These are phyloP conservation scores for Coemansia sp. DNA, from an alignment of 192 early-diverging fungal genomes.

Conservation along the genomic window DNA sequence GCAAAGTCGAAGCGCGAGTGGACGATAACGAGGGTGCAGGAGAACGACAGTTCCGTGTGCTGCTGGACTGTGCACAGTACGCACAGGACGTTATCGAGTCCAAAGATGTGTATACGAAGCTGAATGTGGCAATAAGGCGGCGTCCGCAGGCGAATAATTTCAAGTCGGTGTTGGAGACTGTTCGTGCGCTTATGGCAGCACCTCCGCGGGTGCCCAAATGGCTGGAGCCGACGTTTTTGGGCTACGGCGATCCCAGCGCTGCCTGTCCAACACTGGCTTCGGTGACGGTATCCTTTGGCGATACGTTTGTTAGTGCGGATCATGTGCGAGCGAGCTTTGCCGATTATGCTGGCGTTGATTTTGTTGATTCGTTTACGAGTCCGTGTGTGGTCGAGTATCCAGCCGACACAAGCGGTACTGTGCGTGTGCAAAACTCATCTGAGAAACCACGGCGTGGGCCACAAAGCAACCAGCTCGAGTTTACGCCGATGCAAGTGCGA, in stretches of 20 bases:
- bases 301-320: slow-evolving; percentile 83
- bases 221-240: slow-evolving; percentile 88
- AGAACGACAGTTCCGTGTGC: slow-evolving; percentile 57
- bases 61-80: slow-evolving; percentile 88
- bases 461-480: slow-evolving; percentile 72
- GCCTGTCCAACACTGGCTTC: slow-evolving; percentile 47
- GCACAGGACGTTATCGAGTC: slow-evolving; percentile 35
- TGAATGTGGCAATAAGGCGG: slow-evolving; percentile 90
- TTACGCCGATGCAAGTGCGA: slow-evolving; percentile 82
- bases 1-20: slow-evolving; percentile 77
- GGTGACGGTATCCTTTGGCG: slow-evolving; percentile 73
- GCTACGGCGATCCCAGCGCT: slow-evolving; percentile 87
- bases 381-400: slow-evolving; percentile 77
- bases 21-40: slow-evolving; percentile 53
- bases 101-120: slow-evolving; percentile 69
- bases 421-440: slow-evolving; percentile 60
- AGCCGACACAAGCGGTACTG: neutral
- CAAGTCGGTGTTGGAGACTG: slow-evolving; percentile 84
- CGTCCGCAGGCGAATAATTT: slow-evolving; percentile 92
- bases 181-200: slow-evolving; percentile 77
- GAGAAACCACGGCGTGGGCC: slow-evolving; percentile 67
- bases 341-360: slow-evolving; percentile 1
- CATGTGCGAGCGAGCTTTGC: slow-evolving; percentile 74
- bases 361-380: slow-evolving; percentile 30
- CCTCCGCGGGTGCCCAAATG: slow-evolving; percentile 75